A percentile compares a stretch with the other conserved stretches of the same genome.
phyloP scores from a whole-genome alignment of 2,329 filamentous ascomycete genomes.

The Phialophora chinensis region DNA sequence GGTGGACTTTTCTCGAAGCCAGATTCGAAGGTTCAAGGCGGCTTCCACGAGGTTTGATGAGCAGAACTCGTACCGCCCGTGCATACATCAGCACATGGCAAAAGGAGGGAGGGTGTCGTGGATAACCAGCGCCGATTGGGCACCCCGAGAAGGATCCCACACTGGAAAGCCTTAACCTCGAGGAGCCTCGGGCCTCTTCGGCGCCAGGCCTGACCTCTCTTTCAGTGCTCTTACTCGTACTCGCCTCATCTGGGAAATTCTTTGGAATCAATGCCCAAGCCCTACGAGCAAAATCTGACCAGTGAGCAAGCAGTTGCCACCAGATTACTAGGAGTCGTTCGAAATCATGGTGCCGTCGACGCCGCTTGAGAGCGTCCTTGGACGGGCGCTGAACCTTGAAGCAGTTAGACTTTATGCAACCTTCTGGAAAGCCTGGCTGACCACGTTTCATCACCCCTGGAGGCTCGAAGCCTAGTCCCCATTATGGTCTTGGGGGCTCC shows the following conservation, averaged over 20 bases:
- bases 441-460: slow-evolving; percentile 25
- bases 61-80: not conserved
- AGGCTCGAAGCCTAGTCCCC: no score
- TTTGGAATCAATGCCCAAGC: not conserved
- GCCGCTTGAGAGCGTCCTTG: slow-evolving; percentile 1
- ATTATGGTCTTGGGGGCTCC: no score
- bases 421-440: slow-evolving; percentile 11
- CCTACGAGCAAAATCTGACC: not conserved
- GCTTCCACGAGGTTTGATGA: slow-evolving; percentile 4
- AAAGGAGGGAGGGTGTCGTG: slow-evolving; percentile 1
- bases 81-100: slow-evolving; percentile 1
- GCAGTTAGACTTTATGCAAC: slow-evolving; percentile 5
- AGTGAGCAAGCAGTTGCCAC: not conserved
- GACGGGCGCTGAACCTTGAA: not conserved
- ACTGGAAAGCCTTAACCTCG: not conserved
- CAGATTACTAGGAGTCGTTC: not conserved
- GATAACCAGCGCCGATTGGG: not conserved
- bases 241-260: not conserved
- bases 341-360: not conserved
- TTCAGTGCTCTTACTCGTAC: not conserved
- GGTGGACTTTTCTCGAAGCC: slow-evolving; percentile 27
- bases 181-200: not conserved
- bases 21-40: not conserved
- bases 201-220: not conserved
- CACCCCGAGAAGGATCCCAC: not conserved